Evolutionary conservation across 2,329 filamentous ascomycete species (phyloP), one percentile per base, ranked within the genome.

Genomic region (Fusarium albidum): DNA sequence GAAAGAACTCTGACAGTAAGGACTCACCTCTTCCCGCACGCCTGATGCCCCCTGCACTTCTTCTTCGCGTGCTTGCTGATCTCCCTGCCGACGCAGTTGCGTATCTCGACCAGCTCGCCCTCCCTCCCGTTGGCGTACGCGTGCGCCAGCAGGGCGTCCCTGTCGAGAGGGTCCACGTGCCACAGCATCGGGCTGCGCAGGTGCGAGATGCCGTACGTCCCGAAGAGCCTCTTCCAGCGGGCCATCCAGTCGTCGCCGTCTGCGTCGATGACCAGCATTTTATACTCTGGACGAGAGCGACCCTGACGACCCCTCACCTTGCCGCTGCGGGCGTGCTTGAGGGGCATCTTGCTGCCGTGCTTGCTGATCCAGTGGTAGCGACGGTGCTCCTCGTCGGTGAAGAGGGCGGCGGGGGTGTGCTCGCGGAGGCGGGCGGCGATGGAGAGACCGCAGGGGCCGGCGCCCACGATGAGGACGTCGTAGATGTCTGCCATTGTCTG

Each of bases 151-250:
- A 94, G 74, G 0, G 87, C 87, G 73, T 94, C 90, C 2, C 89
- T 79, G 70, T 94, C 90, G 1, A 82, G 78, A 0, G 90, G 90
- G 66, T 94, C 90, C 12, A 91, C 79, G 67, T 95, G 90, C 75
- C 92, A 94, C 66, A 93, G 89, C 87, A 94, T 90, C 0, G 89
- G 90, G 61, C 89, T 92, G 13, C 90, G 81, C 32, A 95, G 75
- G 64, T 92, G 84, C 2, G 82, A 79, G 39, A 94, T 94, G 41
- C 86, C 82, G 37, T 91, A 84, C 3, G 81, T 82, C 27, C 79
- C 76, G 72, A 94, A 94, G 4, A 89, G 79, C 12, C 79, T 75
- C 37, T 89, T 84, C 90, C 90, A 94, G 33, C 84, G 79, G 9
- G 80, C 73, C 78, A 94, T 84, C 89, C 89, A 94, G 37, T 75